Percentiles rank a stretch among this genome's conserved stretches.
These are phyloP conservation scores for Tolypocladium paradoxum DNA, from an alignment of 2,329 filamentous ascomycete species.

Conservation along the genomic window DNA sequence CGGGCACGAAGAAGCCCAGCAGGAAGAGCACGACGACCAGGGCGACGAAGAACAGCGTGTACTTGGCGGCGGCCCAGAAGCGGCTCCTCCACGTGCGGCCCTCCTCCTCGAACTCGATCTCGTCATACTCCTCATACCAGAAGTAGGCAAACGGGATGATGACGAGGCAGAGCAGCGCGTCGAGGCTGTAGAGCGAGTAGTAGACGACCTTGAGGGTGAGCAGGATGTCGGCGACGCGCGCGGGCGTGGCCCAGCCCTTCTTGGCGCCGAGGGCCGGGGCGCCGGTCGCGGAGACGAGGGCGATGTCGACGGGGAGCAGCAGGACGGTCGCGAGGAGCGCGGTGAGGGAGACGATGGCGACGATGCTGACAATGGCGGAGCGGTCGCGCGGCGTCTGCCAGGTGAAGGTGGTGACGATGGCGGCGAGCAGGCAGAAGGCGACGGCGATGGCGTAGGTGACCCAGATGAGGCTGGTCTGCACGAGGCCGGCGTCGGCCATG, in stretches of 20 bases:
- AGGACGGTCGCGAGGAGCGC: slow-evolving; percentile 84
- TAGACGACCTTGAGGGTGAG: slow-evolving; percentile 80
- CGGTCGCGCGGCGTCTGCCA: slow-evolving; percentile 87
- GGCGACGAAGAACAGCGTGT: slow-evolving; percentile 74
- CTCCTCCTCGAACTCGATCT: slow-evolving; percentile 77
- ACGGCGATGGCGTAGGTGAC: slow-evolving; percentile 81
- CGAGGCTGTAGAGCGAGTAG: slow-evolving; percentile 84
- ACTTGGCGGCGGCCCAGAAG: slow-evolving; percentile 79
- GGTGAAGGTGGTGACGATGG: slow-evolving; percentile 77
- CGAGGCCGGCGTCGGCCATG: slow-evolving; percentile 44
- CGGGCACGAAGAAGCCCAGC: slow-evolving; percentile 87
- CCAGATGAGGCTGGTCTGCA: slow-evolving; percentile 91
- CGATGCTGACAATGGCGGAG: slow-evolving; percentile 67
- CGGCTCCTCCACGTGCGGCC: slow-evolving; percentile 59
- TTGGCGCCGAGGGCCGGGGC: slow-evolving; percentile 66
- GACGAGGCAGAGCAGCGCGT: slow-evolving; percentile 78
- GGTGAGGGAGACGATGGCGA: slow-evolving; percentile 80
- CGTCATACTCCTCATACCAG: slow-evolving; percentile 95
- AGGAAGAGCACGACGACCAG: slow-evolving; percentile 77
- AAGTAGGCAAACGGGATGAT: slow-evolving; percentile 96
- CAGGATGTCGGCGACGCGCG: slow-evolving; percentile 66
- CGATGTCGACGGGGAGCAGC: slow-evolving; percentile 88
- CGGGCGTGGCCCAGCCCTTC: slow-evolving; percentile 89
- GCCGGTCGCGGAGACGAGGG: slow-evolving; percentile 82
- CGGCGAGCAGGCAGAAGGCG: slow-evolving; percentile 62